A percentile compares a stretch with the other conserved stretches of the same genome.
Conservation (phyloP, 139 green algal genomes). For the Penium margaritaceum region DNA sequence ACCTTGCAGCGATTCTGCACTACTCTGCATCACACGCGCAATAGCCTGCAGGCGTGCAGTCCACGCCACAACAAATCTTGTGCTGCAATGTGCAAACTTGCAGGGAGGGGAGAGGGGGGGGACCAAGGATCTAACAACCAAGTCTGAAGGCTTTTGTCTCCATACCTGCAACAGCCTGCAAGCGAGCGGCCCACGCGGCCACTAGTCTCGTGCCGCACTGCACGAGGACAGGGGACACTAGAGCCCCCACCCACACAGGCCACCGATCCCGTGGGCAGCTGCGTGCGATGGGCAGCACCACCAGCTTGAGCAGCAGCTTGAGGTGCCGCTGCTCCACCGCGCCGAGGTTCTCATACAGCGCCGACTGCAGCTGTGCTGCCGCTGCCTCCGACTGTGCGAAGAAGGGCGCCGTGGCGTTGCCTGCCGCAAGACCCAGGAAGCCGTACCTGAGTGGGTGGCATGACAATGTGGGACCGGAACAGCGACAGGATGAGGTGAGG, state of each 20-base stretch:
- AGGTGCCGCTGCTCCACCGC: conserved; percentile 55
- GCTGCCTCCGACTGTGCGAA: background rate
- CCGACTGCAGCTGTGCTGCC: conserved; percentile 11
- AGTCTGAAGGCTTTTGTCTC: background rate
- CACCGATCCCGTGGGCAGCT: conserved; percentile 44
- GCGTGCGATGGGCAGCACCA: conserved; percentile 51
- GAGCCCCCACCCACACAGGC: conserved; percentile 44
- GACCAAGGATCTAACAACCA: background rate
- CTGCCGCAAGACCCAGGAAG: conserved; percentile 32
- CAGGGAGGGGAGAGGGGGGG: background rate
- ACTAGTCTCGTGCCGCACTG: conserved; percentile 54
- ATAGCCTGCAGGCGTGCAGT: too few species aligned
- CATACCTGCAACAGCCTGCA: background rate
- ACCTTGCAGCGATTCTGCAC: background rate
- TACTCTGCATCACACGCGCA: background rate
- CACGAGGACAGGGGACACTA: conserved; percentile 48
- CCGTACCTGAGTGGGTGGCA: background rate
- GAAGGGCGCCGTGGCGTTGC: background rate
- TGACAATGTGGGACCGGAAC: background rate
- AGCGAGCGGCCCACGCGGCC: conserved; percentile 34
- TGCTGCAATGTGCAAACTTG: too few species aligned
- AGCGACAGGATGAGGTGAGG: background rate
- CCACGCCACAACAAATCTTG: too few species aligned
- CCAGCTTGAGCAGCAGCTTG: conserved; percentile 61
- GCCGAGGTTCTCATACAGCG: conserved; percentile 48